A percentile compares a stretch with the other conserved stretches of the same genome.
Conservation (phyloP, 2,329 filamentous ascomycete species). For the Grosmannia huntii region DNA sequence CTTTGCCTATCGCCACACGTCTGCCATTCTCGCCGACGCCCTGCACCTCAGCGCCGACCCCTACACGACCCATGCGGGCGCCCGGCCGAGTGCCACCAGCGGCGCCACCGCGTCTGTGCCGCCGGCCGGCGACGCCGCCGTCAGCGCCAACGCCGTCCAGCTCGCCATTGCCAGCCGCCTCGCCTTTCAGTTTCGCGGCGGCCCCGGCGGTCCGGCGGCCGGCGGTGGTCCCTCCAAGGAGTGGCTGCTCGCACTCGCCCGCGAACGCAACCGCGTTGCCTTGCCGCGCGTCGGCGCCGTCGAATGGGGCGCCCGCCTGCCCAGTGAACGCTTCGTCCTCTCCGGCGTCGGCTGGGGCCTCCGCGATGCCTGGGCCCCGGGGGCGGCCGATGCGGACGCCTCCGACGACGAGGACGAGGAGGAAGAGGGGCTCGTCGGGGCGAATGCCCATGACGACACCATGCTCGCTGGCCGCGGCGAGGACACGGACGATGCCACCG, state of each 20-base stretch:
- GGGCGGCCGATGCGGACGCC: slow-evolving; percentile 28
- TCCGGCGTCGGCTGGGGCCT: slow-evolving; percentile 54
- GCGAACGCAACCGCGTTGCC: slow-evolving; percentile 53
- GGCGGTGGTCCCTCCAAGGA: slow-evolving; percentile 53
- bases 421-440: slow-evolving; percentile 12
- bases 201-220: slow-evolving; percentile 30
- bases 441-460: slow-evolving; percentile 20
- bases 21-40: slow-evolving; percentile 56
- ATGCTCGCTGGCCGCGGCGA: slow-evolving; percentile 20
- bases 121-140: slow-evolving; percentile 35
- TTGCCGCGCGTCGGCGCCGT: slow-evolving; percentile 49
- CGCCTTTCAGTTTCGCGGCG: slow-evolving; percentile 54
- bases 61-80: slow-evolving; percentile 45
- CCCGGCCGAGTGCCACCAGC: slow-evolving; percentile 34
- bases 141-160: slow-evolving; percentile 54
- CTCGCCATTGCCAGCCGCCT: slow-evolving; percentile 60
- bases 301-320: slow-evolving; percentile 55
- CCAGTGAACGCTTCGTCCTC: slow-evolving; percentile 55
- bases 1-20: slow-evolving; percentile 75
- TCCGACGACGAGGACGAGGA: slow-evolving; percentile 13
- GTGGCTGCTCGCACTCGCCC: slow-evolving; percentile 62
- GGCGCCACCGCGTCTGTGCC: slow-evolving; percentile 35
- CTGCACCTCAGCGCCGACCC: slow-evolving; percentile 57
- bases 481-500: slow-evolving; percentile 30
- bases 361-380: slow-evolving; percentile 41